These are phyloP conservation scores for Fagus sylvatica DNA, from an alignment of 306 rosid species.

Conservation along the genomic window DNA sequence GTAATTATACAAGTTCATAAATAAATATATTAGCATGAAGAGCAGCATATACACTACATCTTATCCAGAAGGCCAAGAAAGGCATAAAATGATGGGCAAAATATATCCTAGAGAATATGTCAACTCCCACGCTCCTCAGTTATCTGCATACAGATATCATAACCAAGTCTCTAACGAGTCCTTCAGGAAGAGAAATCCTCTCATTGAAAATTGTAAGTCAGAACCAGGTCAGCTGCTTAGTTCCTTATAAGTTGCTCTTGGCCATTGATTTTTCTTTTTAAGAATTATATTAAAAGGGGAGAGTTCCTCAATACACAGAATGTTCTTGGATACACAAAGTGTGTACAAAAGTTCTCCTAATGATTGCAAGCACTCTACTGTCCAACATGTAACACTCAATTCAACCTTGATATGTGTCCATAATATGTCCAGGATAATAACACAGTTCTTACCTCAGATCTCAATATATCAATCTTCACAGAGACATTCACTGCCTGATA, in stretches of 20 bases:
- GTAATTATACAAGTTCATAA: neutral
- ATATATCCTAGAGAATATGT: neutral
- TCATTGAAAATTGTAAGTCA: neutral
- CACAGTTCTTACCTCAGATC: constrained; percentile 60
- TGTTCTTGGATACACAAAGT: no score
- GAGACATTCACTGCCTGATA: constrained; percentile 97
- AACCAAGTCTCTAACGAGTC: neutral
- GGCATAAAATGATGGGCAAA: neutral
- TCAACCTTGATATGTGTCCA: constrained; percentile 10
- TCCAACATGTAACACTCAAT: no score
- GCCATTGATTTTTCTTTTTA: neutral
- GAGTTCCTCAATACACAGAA: no score
- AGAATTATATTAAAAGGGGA: no score
- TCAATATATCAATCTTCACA: constrained; percentile 64
- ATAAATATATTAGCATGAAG: neutral
- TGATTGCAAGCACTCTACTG: no score
- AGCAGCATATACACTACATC: neutral
- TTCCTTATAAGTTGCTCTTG: neutral
- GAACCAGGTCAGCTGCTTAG: constrained; percentile 8
- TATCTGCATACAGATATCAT: neutral
- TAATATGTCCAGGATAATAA: constrained; percentile 16
- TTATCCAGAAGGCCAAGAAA: neutral
- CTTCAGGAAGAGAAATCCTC: constrained; percentile 1
- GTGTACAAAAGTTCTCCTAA: no score
- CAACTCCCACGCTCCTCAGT: neutral